phyloP scores from a whole-genome alignment of 495 filamentous ascomycete species.

The Trichoderma reesei region DNA sequence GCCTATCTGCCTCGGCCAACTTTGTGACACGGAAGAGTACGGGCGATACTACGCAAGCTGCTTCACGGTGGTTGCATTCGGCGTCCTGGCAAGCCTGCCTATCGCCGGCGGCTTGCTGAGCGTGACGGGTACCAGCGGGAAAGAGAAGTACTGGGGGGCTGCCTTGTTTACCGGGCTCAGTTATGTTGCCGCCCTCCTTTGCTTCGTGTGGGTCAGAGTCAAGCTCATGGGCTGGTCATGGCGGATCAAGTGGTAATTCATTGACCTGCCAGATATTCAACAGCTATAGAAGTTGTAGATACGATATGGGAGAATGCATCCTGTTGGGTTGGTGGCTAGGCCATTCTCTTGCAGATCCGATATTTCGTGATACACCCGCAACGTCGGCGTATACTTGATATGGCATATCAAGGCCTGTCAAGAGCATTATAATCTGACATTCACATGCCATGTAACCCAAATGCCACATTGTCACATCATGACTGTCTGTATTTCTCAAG shows the following conservation, averaged over 20 bases:
- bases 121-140: conserved; percentile 15
- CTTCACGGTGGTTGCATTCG: conserved; percentile 84
- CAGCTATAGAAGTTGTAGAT: too few species aligned
- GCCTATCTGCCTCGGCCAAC: conserved; percentile 82
- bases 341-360: too few species aligned
- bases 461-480: too few species aligned
- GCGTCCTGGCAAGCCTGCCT: conserved; percentile 76
- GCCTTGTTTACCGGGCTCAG: not conserved
- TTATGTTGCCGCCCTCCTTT: not conserved
- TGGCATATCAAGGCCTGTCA: too few species aligned
- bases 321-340: too few species aligned
- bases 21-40: conserved; percentile 79
- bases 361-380: too few species aligned
- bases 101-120: conserved; percentile 70
- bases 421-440: too few species aligned
- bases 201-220: not conserved
- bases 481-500: too few species aligned
- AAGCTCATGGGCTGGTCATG: not conserved
- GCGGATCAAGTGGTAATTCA: not conserved
- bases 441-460: too few species aligned
- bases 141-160: conserved; percentile 18
- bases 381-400: too few species aligned
- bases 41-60: conserved; percentile 78
- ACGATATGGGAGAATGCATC: too few species aligned
- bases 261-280: too few species aligned